Conservation (phyloP, 108 stramenopile species). For the Fragilariopsis cylindrus region DNA sequence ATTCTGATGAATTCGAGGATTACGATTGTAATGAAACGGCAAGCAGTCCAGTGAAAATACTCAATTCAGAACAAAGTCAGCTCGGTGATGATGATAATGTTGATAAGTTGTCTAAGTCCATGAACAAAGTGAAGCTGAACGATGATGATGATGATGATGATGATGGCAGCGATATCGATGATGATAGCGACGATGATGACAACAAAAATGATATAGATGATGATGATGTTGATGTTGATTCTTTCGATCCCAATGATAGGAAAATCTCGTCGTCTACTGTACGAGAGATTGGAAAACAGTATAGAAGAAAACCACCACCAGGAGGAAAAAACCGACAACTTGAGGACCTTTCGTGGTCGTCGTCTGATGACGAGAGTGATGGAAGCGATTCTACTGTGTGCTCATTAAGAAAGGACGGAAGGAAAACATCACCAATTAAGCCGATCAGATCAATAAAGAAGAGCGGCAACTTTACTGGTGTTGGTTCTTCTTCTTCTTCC, state of each 20-base stretch:
- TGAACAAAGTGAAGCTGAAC: neutral
- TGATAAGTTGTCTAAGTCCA: neutral
- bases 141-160: neutral
- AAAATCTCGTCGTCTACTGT: too few species aligned
- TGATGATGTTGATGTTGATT: too few species aligned
- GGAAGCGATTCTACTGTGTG: neutral
- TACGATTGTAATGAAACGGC: neutral
- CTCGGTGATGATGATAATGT: neutral
- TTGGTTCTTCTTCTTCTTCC: neutral
- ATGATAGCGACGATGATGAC: neutral
- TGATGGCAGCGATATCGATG: neutral
- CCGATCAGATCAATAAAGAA: neutral
- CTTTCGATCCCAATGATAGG: too few species aligned
- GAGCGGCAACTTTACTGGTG: neutral
- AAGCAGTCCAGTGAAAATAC: too few species aligned
- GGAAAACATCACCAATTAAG: neutral
- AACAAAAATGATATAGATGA: neutral
- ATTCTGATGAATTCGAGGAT: neutral
- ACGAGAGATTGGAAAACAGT: too few species aligned
- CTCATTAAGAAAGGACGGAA: neutral
- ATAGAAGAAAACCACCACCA: neutral
- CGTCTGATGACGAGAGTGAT: neutral
- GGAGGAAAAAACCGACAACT: neutral
- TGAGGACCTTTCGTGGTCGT: constrained; percentile 11
- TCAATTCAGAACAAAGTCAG: too few species aligned